Conservation (phyloP, 208 protist species). For the Kentomonas sorsogonicus region DNA sequence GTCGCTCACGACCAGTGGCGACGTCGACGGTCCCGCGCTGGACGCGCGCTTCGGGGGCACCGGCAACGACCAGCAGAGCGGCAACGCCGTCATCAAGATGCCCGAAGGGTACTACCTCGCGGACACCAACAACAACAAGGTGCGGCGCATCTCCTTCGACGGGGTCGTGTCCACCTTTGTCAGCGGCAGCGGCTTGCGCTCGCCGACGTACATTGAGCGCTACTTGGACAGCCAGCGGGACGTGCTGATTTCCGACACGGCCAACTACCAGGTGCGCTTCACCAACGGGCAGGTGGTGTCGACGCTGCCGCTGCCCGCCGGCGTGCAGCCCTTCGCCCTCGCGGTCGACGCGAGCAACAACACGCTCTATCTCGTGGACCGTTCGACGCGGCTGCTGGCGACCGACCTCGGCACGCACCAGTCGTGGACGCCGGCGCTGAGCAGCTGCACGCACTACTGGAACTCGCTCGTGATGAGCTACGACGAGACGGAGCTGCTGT, state of each 20-base stretch:
- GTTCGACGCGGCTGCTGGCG: background rate
- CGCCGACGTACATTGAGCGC: constrained; percentile 7
- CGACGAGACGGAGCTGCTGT: constrained; percentile 13
- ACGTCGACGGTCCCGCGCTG: constrained; percentile 17
- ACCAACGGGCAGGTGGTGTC: background rate
- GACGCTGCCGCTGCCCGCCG: background rate
- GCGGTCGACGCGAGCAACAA: background rate
- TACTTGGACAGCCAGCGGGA: background rate
- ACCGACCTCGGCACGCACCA: background rate
- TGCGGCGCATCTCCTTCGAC: constrained; percentile 35
- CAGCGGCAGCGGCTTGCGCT: background rate
- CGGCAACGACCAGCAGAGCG: constrained; percentile 1
- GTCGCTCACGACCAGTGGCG: constrained; percentile 18
- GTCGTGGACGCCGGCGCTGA: background rate
- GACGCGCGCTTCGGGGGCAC: constrained; percentile 27
- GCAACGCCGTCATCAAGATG: constrained; percentile 26
- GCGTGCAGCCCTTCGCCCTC: background rate
- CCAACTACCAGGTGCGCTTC: background rate
- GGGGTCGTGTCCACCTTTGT: constrained; percentile 24
- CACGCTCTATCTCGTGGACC: background rate
- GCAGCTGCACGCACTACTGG: background rate
- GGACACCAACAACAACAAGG: constrained; percentile 49
- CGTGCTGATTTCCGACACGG: background rate
- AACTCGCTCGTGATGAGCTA: constrained; percentile 7
- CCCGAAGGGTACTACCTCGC: constrained; percentile 25